Evolutionary conservation across 805 yeast genomes (phyloP), one percentile per base, ranked within the genome.

Genomic region (Ogataea nitratoaversa): DNA sequence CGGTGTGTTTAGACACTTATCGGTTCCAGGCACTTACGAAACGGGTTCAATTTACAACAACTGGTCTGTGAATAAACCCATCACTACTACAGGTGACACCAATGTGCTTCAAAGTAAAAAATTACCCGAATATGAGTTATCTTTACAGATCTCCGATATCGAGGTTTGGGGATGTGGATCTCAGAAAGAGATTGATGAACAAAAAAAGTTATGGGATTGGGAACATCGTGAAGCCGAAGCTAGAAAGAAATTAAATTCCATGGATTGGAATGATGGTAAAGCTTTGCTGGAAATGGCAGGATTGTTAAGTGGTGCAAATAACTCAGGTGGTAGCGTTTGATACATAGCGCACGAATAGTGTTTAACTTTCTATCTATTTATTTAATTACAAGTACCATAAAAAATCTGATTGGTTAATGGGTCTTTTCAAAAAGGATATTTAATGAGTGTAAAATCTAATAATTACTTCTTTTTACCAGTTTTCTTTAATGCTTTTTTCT

Each of bases 91-190:
- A n/a, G n/a, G n/a, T n/a, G n/a, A n/a, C 32, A 13, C 22, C 4
- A 18, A 30, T 5, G 4, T 12, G 14, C 34, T 9, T 2, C 17
- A 11, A 32, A 17, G 12, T 9, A 27, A 9, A 19, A 7, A 43
- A 41, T n/a, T 63, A 60, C 62, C 48, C 18, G 73, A 66, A 34
- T 84, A 68, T 52, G 97, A 91, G 56, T 80, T 82, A 44, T 65
- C 87, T 36, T 78, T 91, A 52, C 57, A 72, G 40, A 76, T 91
- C 7, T 76, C 80, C 5, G 90, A 84, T 48, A 65, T 90, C 19
- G 96, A 90, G 56, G 95, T 89, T 0, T 85, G 93, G 90, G 98
- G 98, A 0, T 75, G 88, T 42, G 98, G 97, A 1, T 78, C 86
- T 7, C 78, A 75, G 8, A 77, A 80, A 44, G 95, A 87, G 49